phyloP scores from a whole-genome alignment of 208 protist genomes.

The Leishmania guyanensis region DNA sequence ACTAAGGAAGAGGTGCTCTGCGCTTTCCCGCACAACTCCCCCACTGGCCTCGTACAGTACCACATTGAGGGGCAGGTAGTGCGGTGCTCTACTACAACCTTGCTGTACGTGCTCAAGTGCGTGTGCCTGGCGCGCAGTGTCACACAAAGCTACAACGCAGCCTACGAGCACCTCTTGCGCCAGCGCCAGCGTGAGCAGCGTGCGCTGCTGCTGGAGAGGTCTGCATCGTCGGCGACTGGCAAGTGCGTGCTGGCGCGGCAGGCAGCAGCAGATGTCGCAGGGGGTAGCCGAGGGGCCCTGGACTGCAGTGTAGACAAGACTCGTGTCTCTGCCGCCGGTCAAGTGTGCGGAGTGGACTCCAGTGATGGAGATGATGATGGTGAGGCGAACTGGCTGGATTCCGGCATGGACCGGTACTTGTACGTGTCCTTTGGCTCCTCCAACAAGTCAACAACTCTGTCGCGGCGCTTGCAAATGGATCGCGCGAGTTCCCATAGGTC shows the following conservation, averaged over 20 bases:
- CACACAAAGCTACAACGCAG: constrained; percentile 65
- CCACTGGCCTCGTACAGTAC: constrained; percentile 76
- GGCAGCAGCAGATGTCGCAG: neutral
- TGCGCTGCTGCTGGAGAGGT: constrained; percentile 11
- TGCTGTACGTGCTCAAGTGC: constrained; percentile 79
- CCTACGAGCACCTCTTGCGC: constrained; percentile 59
- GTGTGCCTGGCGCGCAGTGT: constrained; percentile 68
- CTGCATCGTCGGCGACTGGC: constrained; percentile 5
- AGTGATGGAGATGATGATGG: constrained; percentile 8
- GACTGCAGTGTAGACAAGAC: neutral
- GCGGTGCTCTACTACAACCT: constrained; percentile 28
- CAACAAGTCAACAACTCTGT: neutral
- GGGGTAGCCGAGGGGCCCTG: neutral
- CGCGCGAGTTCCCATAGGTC: neutral
- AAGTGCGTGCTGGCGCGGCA: neutral
- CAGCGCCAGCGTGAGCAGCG: constrained; percentile 34
- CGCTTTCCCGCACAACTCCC: constrained; percentile 53
- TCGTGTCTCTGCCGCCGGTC: neutral
- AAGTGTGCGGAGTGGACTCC: neutral
- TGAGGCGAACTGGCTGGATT: constrained; percentile 4
- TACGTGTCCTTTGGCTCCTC: neutral
- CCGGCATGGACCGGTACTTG: constrained; percentile 5
- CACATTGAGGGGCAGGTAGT: constrained; percentile 85
- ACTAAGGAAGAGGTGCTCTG: constrained; percentile 69
- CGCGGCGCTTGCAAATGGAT: neutral